Base-by-base conservation (phyloP, 75 land plant species). In the Pseudotsuga menziesii region DNA sequence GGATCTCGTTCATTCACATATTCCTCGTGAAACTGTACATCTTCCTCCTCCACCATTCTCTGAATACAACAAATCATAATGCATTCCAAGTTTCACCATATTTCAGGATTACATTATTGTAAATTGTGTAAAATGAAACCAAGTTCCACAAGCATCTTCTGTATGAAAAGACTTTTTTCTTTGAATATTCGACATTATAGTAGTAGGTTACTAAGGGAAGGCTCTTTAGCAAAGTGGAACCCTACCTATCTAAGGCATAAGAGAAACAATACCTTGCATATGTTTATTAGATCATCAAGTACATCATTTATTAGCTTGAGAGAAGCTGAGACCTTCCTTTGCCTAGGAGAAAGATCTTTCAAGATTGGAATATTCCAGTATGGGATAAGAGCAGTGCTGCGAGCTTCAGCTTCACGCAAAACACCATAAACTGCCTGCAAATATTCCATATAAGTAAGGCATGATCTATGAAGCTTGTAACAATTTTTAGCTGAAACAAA, bases 1-100 rank as follows among this genome's bases (percentile, higher is more conserved):
- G 98, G 98, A 82, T 96, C 98, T 73, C 82, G 86, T 58, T 93
- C 98, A 83, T 91, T 93, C 86, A 96, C 85, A 80, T 96, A 96
- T 48, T 96, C 96, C 83, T 93, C 96, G 66, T 88, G 80, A 83
- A 96, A 96, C 63, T 89, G 82, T 55, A 84, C 78, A 58, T 96
- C 89, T 75, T 96, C 98, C 76, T 93, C 83, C 12, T 92, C 96
- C 15, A 96, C 98, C 88, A 96, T 88, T 57, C 86, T 88, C 98
- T 96, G 84, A 60, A 84, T 48, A 69, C 20, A 7, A 69, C 22
- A 23, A 69, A 69, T 8, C 72, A 69, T 41, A 39, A 39, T n/a
- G n/a, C n/a, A n/a, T 69, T 8, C 41, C 22, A 39, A 20, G 13
- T n/a, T 69, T 41, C 12, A 41, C 25, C 11, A 69, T 44, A 69